Percentiles rank a stretch among this genome's conserved stretches.
phyloP scores from a whole-genome alignment of 345 rosid genomes.

The Moricandia moricandioides region DNA sequence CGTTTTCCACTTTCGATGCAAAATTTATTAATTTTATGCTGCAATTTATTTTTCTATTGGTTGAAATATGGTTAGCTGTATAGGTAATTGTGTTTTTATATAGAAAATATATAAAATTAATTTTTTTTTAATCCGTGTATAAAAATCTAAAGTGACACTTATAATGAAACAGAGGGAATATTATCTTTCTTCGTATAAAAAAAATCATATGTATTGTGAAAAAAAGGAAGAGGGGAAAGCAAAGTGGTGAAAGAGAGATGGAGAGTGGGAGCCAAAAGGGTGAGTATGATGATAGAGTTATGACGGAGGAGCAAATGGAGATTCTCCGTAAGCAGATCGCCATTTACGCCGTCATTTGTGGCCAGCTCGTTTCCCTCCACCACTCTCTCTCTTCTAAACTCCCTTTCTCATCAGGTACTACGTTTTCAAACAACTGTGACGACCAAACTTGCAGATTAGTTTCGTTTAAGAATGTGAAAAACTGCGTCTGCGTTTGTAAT shows the following conservation, averaged over 20 bases:
- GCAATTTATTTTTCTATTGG: no score
- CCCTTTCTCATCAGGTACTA: slow-evolving; percentile 40
- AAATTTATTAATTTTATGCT: no score
- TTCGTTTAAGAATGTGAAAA: neutral
- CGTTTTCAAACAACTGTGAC: slow-evolving; percentile 6
- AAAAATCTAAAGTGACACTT: no score
- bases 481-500: slow-evolving; percentile 23
- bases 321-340: slow-evolving; percentile 63
- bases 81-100: no score
- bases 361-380: slow-evolving; percentile 60
- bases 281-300: slow-evolving; percentile 37
- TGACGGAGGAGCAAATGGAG: slow-evolving; percentile 85
- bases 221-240: slow-evolving; percentile 4
- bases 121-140: no score
- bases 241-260: slow-evolving; percentile 17
- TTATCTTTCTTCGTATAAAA: slow-evolving; percentile 15
- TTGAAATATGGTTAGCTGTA: no score
- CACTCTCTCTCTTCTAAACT: slow-evolving; percentile 39
- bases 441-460: neutral
- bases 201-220: slow-evolving; percentile 8
- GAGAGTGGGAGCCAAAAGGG: slow-evolving; percentile 35
- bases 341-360: slow-evolving; percentile 50
- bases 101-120: no score
- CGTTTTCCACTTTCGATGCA: no score
- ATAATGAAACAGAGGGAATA: no score